Conservation (phyloP, 2,329 filamentous ascomycete species). For the Ophiosphaerella korrae region DNA sequence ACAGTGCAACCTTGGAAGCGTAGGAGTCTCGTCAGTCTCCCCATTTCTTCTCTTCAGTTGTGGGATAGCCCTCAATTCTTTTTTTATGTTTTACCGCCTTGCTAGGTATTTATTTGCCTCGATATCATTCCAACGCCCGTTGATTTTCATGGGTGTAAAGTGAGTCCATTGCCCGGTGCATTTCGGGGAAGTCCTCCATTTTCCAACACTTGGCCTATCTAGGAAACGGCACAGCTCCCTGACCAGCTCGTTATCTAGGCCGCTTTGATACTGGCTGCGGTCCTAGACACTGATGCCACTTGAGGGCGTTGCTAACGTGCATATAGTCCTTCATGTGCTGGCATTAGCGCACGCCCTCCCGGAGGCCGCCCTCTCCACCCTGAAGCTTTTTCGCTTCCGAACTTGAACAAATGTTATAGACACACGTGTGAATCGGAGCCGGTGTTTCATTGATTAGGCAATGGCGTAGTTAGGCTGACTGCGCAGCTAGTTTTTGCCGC, state of each 20-base stretch:
- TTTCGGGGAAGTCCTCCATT: background rate
- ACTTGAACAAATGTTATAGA: background rate
- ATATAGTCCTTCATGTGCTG: background rate
- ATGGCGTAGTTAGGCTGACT: slow-evolving; percentile 1
- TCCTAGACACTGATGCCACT: background rate
- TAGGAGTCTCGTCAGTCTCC: background rate
- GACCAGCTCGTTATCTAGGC: too few relatives aligned
- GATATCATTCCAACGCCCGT: too few relatives aligned
- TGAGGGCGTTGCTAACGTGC: background rate
- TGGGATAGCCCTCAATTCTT: background rate
- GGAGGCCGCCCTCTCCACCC: background rate
- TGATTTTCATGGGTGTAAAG: background rate
- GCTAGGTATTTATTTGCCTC: background rate
- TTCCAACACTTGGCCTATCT: background rate
- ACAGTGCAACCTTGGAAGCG: background rate
- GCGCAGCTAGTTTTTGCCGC: background rate
- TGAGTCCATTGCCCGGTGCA: background rate
- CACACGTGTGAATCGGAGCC: background rate
- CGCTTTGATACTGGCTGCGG: too few relatives aligned
- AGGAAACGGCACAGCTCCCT: background rate
- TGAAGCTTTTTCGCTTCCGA: background rate
- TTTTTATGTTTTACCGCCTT: background rate
- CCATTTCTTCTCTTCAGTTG: background rate
- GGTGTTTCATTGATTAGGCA: background rate
- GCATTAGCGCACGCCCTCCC: background rate